Conservation (phyloP, 805 yeast genomes). For the Vanderwaltozyma tropicalis region DNA sequence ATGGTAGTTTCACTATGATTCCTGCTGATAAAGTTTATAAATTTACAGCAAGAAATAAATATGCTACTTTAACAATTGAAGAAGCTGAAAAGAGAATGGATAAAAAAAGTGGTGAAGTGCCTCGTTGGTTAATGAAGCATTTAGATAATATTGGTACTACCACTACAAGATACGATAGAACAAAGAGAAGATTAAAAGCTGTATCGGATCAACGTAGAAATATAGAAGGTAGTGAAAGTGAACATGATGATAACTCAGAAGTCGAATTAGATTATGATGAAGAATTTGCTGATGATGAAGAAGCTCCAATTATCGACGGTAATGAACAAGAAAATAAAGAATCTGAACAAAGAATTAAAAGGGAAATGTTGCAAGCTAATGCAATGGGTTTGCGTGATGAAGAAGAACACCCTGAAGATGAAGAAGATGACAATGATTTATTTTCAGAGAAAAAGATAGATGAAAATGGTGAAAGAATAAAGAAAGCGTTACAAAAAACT, state of each 20-base stretch:
- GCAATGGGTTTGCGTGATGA: slow-evolving; percentile 56
- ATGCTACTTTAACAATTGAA: slow-evolving; percentile 86
- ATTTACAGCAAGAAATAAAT: slow-evolving; percentile 87
- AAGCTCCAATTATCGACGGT: slow-evolving; percentile 95
- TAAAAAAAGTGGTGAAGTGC: slow-evolving; percentile 55
- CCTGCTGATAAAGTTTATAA: slow-evolving; percentile 92
- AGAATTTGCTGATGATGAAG: slow-evolving; percentile 97
- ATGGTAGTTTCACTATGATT: slow-evolving; percentile 76
- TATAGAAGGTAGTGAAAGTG: slow-evolving; percentile 29
- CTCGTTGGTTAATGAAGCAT: slow-evolving; percentile 94
- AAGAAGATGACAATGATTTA: slow-evolving; percentile 58
- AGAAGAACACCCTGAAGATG: slow-evolving; percentile 46
- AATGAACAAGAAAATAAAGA: slow-evolving; percentile 89
- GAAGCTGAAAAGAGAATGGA: slow-evolving; percentile 96
- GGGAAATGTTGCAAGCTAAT: slow-evolving; percentile 74
- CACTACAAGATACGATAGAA: slow-evolving; percentile 42
- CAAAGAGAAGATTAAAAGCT: slow-evolving; percentile 36
- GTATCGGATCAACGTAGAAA: slow-evolving; percentile 34
- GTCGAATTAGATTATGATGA: slow-evolving; percentile 93
- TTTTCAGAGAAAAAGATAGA: slow-evolving; percentile 72
- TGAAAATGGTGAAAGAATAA: slow-evolving; percentile 79
- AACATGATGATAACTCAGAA: slow-evolving; percentile 59
- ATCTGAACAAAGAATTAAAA: slow-evolving; percentile 73
- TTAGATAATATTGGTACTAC: slow-evolving; percentile 53
- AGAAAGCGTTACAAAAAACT: slow-evolving; percentile 72